These are phyloP conservation scores for Mucor mucedo DNA, from an alignment of 371 early-diverging fungal species.

Conservation along the genomic window DNA sequence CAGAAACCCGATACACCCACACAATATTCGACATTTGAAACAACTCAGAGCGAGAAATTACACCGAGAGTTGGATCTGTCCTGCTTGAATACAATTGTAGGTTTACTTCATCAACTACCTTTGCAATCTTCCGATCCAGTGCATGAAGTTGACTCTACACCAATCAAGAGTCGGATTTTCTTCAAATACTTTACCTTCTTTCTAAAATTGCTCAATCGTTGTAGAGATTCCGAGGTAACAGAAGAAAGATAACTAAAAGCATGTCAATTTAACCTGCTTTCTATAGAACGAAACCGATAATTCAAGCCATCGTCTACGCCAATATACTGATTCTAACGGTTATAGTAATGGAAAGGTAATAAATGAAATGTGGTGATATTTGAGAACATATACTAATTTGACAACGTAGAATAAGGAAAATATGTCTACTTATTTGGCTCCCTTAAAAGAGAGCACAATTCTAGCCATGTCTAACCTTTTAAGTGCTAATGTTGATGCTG, in stretches of 20 bases:
- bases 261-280: neutral
- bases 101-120: conserved; percentile 81
- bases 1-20: conserved; percentile 45
- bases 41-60: conserved; percentile 61
- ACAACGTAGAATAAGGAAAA: conserved; percentile 21
- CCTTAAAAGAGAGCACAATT: conserved; percentile 84
- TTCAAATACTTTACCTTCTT: conserved; percentile 90
- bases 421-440: conserved; percentile 46
- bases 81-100: conserved; percentile 83
- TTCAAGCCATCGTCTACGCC: conserved; percentile 14
- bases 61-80: conserved; percentile 83
- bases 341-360: conserved; percentile 18
- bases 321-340: conserved; percentile 3
- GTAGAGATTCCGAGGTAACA: conserved; percentile 68
- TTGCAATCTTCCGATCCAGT: conserved; percentile 78
- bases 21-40: conserved; percentile 45
- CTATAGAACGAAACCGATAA: conserved; percentile 18
- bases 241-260: neutral
- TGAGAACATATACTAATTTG: neutral
- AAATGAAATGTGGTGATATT: neutral
- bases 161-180: conserved; percentile 80
- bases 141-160: conserved; percentile 67
- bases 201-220: conserved; percentile 83
- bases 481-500: conserved; percentile 90
- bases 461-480: conserved; percentile 88